Evolutionary conservation across 305 asterid species (phyloP), one percentile per base, ranked within the genome.

Genomic region (Ajuga reptans): DNA sequence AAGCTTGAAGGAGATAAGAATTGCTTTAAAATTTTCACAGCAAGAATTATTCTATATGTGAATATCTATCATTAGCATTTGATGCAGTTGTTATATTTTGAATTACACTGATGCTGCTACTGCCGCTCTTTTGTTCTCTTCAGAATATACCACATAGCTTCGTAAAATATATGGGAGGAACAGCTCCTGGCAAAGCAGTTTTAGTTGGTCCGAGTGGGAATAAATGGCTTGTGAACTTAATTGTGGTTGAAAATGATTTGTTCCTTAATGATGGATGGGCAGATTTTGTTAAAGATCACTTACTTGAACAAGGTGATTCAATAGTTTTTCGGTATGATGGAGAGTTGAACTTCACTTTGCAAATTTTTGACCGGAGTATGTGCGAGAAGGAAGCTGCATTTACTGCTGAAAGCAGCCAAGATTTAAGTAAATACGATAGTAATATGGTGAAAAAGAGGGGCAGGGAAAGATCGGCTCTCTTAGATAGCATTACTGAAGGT

Each of bases 141-240:
- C 95, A 92, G 98, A 84, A 76, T 73, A 83, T 92, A 61, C 98
- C 98, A 9, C 66, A 65, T 47, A 81, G 77, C 78, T 92, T 89
- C 69, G 61, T 77, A 31, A 79, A 79, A 67, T 80, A 84, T 60
- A 51, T 92, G 72, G 87, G 85, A 69, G 89, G 89, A 59, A 59
- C 77, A 24, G 68, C 72, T 62, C 77, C 82, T 0, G 94, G 89
- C 64, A 71, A 77, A 45, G 78, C 84, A 71, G 62, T 75, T 74
- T 72, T 92, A 78, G 78, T 78, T 53, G 98, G 95, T 77, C 98
- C 98, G 24, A 86, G 98, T 72, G 92, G 88, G 74, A 86, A 83
- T 61, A 79, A 72, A 60, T 92, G 98, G 98, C 78, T 75, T 54
- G 86, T 72, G 24, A 75, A 78, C 57, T 70, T 89, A 66, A 69